These are phyloP conservation scores for Hemileccinum impolitum DNA, from an alignment of 768 basidiomycete species.

Conservation along the genomic window DNA sequence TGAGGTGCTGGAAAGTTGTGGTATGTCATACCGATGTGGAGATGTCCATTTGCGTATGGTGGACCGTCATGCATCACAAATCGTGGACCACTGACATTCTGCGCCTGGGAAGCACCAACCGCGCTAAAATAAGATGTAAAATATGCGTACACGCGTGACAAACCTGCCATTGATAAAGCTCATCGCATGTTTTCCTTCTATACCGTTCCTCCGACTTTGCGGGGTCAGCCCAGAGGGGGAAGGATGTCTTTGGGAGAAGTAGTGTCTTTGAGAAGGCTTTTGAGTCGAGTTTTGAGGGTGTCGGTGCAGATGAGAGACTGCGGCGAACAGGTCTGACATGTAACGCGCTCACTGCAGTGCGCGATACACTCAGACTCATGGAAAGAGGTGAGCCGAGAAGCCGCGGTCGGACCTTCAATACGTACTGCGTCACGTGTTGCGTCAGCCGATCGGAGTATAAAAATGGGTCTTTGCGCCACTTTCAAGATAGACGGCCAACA, in stretches of 20 bases:
- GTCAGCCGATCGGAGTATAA: no score
- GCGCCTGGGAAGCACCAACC: slow-evolving; percentile 42
- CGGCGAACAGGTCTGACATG: slow-evolving; percentile 10
- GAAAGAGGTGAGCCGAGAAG: no score
- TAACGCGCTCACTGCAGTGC: slow-evolving; percentile 14
- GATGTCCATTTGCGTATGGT: slow-evolving; percentile 93
- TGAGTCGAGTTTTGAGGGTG: slow-evolving; percentile 9
- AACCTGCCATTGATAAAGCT: slow-evolving; percentile 79
- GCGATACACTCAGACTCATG: slow-evolving; percentile 20
- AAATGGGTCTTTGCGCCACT: no score
- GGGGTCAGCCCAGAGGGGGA: slow-evolving; percentile 70
- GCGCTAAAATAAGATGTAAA: background rate
- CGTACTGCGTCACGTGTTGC: no score
- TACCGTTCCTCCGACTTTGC: slow-evolving; percentile 58
- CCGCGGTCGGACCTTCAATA: no score
- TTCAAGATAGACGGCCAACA: no score
- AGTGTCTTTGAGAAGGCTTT: slow-evolving; percentile 61
- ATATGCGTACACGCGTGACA: slow-evolving; percentile 20
- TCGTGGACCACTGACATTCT: slow-evolving; percentile 59
- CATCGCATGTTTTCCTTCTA: slow-evolving; percentile 61
- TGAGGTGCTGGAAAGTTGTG: background rate
- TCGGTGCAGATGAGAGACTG: slow-evolving; percentile 11
- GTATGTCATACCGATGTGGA: slow-evolving; percentile 78
- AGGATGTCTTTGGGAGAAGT: slow-evolving; percentile 75
- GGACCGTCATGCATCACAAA: slow-evolving; percentile 96